Evolutionary conservation across 306 rosid genomes (phyloP), one percentile per base, ranked within the genome.

Genomic region (Vigna trinervia): DNA sequence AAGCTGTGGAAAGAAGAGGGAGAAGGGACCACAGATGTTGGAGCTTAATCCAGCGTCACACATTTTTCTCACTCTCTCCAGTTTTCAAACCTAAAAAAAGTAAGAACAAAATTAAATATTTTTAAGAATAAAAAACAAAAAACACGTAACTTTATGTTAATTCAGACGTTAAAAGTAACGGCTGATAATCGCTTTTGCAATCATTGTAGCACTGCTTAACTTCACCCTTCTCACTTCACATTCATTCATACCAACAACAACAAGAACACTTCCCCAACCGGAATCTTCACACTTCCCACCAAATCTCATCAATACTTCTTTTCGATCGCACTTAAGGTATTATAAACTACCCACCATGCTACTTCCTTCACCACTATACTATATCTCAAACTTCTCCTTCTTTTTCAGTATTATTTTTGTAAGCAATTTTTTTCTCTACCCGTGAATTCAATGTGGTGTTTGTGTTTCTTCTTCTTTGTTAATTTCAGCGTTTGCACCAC

Each of bases 151-250:
- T 74, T 80, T 50, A 80, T 50, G 80, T 75, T 81, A 75, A 69
- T 68, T 59, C 62, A 60, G 81, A 69, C 85, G 81, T 76, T 58
- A 70, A 81, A 81, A 56, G 50, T 82, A 70, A 82, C 81, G 74
- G 63, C 41, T 43, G 22, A 46, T 53, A 56, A 57, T 78, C 76
- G 50, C 70, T 78, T 32, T 70, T 15, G 65, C 82, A 78, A 78
- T 78, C 71, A 78, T 78, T 78, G 77, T 78, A 26, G 69, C 26
- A 41, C 51, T 58, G 41, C 52, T 22, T 78, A 41, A 34, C 75
- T 41, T 69, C 80, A 23, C 48, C 62, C 54, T 66, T 41, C 56
- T 22, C 67, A 52, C 61, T 60, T 59, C 52, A 38, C 32, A 65
- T 64, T 28, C 41, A 19, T 28, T 60, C 41, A 66, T 43, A 66